A percentile compares a stretch with the other conserved stretches of the same genome.
phyloP scores from a whole-genome alignment of 306 rosid species.

The Glycyrrhiza uralensis region DNA sequence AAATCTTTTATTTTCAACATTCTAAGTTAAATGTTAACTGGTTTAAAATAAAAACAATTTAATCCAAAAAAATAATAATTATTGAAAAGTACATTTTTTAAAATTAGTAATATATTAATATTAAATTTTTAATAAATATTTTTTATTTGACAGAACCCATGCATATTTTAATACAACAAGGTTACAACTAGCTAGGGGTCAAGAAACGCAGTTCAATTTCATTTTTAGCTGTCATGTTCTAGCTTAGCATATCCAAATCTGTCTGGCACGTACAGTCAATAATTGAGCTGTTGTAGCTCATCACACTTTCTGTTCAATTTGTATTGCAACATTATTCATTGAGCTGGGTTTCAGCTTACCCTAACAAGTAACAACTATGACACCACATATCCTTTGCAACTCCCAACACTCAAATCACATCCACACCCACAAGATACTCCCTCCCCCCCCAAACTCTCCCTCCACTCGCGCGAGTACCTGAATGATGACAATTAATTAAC shows the following conservation, averaged over 20 bases:
- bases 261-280: slow-evolving; percentile 15
- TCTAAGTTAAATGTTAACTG: too few relatives aligned
- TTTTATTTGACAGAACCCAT: background rate
- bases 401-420: slow-evolving; percentile 10
- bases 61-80: too few relatives aligned
- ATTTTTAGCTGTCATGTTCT: background rate
- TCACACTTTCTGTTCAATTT: background rate
- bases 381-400: slow-evolving; percentile 19
- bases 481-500: background rate
- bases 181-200: background rate
- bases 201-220: background rate
- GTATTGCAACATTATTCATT: background rate
- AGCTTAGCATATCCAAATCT: background rate
- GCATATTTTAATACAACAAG: background rate
- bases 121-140: too few relatives aligned
- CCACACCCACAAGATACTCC: background rate
- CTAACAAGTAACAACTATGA: slow-evolving; percentile 2
- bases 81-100: too few relatives aligned
- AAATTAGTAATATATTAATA: too few relatives aligned
- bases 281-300: slow-evolving; percentile 16
- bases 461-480: background rate
- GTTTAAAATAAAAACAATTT: too few relatives aligned
- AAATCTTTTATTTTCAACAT: too few relatives aligned
- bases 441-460: background rate
- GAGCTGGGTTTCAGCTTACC: background rate